Conservation (phyloP, 345 rosid genomes). For the Salix koriyanagi region DNA sequence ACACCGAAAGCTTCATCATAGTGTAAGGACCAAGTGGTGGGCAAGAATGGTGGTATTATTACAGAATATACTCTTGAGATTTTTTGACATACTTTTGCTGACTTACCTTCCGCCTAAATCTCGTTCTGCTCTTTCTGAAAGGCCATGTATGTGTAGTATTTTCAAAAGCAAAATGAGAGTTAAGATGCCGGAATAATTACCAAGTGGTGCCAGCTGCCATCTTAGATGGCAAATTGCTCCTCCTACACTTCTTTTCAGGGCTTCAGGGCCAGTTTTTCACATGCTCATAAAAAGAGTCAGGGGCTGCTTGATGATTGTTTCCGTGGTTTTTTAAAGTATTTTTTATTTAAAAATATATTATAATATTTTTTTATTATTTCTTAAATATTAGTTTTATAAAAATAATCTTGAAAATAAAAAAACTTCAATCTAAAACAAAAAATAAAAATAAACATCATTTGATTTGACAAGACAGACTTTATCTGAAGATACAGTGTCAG, state of each 20-base stretch:
- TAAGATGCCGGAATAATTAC: too few relatives aligned
- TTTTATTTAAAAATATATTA: too few relatives aligned
- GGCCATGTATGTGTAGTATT: not conserved
- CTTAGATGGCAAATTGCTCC: not conserved
- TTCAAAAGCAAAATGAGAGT: not conserved
- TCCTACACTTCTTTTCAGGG: not conserved
- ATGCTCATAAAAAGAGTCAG: not conserved
- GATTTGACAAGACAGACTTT: not conserved
- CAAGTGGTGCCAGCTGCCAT: too few relatives aligned
- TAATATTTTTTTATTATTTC: too few relatives aligned
- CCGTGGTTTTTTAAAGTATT: too few relatives aligned
- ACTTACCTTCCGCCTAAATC: not conserved
- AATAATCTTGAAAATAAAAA: too few relatives aligned
- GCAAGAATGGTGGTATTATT: not conserved
- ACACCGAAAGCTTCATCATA: not conserved
- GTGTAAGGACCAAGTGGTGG: not conserved
- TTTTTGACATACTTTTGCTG: not conserved
- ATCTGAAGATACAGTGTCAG: not conserved
- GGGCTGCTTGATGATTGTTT: too few relatives aligned
- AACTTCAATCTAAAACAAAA: too few relatives aligned
- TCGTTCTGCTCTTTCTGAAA: not conserved
- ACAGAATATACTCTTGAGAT: not conserved
- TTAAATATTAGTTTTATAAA: too few relatives aligned
- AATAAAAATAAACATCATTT: too few relatives aligned
- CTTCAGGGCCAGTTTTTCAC: not conserved